Evolutionary conservation across 371 early-diverging fungal species (phyloP), one percentile per base, ranked within the genome.

Genomic region (Dichotomocladium elegans): DNA sequence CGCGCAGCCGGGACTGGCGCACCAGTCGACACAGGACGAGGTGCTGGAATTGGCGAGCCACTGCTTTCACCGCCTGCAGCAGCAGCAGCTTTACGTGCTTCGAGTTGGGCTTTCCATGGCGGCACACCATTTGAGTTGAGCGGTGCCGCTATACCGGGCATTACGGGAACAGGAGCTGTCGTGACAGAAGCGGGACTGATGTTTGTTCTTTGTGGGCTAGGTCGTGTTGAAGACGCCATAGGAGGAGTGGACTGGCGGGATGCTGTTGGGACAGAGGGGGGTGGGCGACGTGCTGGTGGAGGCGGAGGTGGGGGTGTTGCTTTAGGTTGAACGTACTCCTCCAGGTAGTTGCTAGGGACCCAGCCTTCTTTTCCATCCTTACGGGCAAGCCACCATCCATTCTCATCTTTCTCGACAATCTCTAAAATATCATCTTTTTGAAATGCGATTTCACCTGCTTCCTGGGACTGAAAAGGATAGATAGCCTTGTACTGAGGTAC

Each of bases 351-450:
- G 56, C 87, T 88, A 27, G 92, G 92, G 9, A 91, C 86, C 92
- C 91, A 92, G 22, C 90, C 90, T 67, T 90, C 85, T 49, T 76
- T 70, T 27, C 87, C 89, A 46, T 83, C 78, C 61, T 79, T 85
- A 47, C 73, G 69, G 28, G 86, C 92, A 19, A 91, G 64, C 92
- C 92, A 92, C 92, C 92, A 92, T 26, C 92, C 92, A 59, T 88
- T 90, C 27, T 87, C 81, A 55, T 89, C 87, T 60, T 90, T 88
- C 57, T 90, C 84, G 10, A 84, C 41, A 56, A 92, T 85, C 57
- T 91, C 90, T 64, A 90, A 77, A 4, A 85, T 25, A 57, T 84
- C 85, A 29, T 77, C 89, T 51, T 77, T 79, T 45, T 74, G 81
- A 64, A 92, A 85, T 8, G 85, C 64, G 24, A 91, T 72, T 58